These are phyloP conservation scores for Aspergillus tubingensis DNA, from an alignment of 2,329 filamentous ascomycete genomes.

Conservation along the genomic window DNA sequence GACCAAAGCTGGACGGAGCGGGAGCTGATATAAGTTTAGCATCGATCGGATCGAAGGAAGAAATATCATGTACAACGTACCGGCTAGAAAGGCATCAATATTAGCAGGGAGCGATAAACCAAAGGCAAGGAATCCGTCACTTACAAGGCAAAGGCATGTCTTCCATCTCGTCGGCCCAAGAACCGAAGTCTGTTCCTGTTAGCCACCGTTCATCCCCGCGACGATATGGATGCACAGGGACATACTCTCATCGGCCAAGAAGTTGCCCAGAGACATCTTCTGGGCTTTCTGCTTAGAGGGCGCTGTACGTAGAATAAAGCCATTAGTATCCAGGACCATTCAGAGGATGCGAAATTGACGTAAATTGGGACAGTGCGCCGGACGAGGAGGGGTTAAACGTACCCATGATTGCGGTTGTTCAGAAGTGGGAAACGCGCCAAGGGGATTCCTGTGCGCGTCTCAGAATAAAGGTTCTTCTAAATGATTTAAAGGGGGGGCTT, in stretches of 20 bases:
- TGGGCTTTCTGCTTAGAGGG: conserved; percentile 90
- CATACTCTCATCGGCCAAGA: conserved; percentile 89
- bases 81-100: conserved; percentile 27
- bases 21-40: conserved; percentile 35
- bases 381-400: conserved; percentile 30
- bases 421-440: conserved; percentile 42
- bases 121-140: conserved; percentile 32
- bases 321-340: conserved; percentile 47
- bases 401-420: conserved; percentile 63
- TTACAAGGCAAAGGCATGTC: conserved; percentile 74
- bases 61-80: conserved; percentile 26
- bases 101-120: conserved; percentile 8
- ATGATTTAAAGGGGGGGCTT: conserved; percentile 19
- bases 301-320: conserved; percentile 56
- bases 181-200: conserved; percentile 66
- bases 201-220: conserved; percentile 29
- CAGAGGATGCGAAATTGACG: conserved; percentile 11
- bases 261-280: conserved; percentile 97
- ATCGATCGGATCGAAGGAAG: conserved; percentile 7
- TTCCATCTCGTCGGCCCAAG: conserved; percentile 99
- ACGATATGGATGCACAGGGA: conserved; percentile 26
- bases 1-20: conserved; percentile 51
- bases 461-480: conserved; percentile 29
- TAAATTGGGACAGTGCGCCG: conserved; percentile 10
- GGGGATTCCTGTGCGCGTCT: conserved; percentile 42